Evolutionary conservation across 176 grass and related monocot genomes (phyloP).

Genomic region (Saccharum spontaneum): DNA sequence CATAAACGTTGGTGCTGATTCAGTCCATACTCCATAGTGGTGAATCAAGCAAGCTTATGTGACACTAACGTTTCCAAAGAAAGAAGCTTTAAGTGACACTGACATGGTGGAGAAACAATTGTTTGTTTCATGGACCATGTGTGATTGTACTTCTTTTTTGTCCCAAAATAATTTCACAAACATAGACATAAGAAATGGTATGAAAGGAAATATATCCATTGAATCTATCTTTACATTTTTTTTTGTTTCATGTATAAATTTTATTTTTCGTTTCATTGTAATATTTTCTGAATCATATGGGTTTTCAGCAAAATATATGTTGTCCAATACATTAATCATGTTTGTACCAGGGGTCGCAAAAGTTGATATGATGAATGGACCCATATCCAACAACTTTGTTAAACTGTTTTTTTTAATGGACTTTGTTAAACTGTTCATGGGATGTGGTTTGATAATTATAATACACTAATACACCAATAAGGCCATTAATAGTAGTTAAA

Average conservation of each 20-base stretch:
- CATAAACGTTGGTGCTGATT: background rate
- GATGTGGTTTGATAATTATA: background rate
- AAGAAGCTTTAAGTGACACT: background rate
- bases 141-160: background rate
- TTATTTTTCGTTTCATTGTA: background rate
- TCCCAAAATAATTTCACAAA: background rate
- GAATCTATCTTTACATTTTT: background rate
- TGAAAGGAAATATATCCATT: background rate
- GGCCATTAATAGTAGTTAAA: background rate
- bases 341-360: background rate
- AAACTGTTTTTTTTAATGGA: no score
- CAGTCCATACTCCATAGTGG: background rate
- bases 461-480: background rate
- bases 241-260: background rate
- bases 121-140: background rate
- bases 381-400: background rate
- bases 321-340: background rate
- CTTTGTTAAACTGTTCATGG: background rate
- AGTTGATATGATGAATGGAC: background rate
- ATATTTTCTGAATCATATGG: constrained; percentile 6
- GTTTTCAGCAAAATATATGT: background rate
- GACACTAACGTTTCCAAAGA: background rate
- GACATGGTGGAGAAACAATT: background rate
- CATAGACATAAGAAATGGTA: background rate
- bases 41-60: background rate